Conservation (phyloP, 2,329 filamentous ascomycete genomes). For the Pestalotiopsis fici region DNA sequence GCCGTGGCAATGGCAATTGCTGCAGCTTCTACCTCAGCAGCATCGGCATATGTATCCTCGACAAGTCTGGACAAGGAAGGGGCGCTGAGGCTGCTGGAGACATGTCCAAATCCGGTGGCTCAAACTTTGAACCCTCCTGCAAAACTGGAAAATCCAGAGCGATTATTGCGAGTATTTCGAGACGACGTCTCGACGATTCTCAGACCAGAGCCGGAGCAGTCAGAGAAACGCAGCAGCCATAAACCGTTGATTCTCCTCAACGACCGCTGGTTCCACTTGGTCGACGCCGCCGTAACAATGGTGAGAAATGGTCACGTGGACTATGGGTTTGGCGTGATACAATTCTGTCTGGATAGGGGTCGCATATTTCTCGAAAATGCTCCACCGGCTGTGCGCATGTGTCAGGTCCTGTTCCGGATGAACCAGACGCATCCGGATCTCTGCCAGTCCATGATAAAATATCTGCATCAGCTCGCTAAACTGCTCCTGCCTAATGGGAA, state of each 20-base stretch:
- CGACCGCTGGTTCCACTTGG: not conserved
- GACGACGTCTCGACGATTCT: not conserved
- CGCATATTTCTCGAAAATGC: not conserved
- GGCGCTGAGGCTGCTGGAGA: not conserved
- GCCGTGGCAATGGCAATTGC: not conserved
- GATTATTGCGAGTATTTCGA: not conserved
- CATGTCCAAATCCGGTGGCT: not conserved
- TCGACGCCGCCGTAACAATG: not conserved
- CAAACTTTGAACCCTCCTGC: not conserved
- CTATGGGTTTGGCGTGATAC: not conserved
- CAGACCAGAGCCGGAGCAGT: not conserved
- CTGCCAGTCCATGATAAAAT: not conserved
- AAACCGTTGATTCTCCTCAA: not conserved
- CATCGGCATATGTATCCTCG: too few species aligned
- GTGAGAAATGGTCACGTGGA: not conserved
- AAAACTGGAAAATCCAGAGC: not conserved
- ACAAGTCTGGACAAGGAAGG: not conserved
- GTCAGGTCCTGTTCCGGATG: not conserved
- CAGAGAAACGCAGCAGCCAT: not conserved
- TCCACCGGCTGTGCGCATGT: not conserved
- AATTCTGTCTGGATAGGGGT: not conserved
- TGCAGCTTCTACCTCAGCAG: not conserved
- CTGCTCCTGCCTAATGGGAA: not conserved
- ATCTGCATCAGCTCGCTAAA: not conserved
- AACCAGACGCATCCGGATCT: not conserved